phyloP scores from a whole-genome alignment of 1,284 basidiomycete genomes.

The Apiotrichum brassicae region DNA sequence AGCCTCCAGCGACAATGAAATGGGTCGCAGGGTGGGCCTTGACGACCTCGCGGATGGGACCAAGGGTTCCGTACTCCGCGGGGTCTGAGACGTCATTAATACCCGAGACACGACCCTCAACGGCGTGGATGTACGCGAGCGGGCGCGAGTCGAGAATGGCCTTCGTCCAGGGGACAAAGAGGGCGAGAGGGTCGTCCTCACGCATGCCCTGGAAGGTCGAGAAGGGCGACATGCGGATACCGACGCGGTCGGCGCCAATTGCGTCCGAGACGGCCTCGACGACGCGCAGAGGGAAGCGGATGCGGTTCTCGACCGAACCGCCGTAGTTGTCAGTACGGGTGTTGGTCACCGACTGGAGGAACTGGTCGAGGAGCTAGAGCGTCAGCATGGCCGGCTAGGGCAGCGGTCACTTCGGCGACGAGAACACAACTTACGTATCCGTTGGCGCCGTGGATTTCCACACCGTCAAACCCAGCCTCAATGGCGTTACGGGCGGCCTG shows the following conservation, averaged over 20 bases:
- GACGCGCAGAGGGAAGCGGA: slow-evolving; percentile 53
- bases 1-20: slow-evolving; percentile 54
- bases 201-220: slow-evolving; percentile 48
- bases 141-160: slow-evolving; percentile 48
- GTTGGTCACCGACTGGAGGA: slow-evolving; percentile 53
- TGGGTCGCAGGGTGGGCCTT: neutral
- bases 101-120: slow-evolving; percentile 49
- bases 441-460: slow-evolving; percentile 52
- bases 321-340: slow-evolving; percentile 58
- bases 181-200: slow-evolving; percentile 49
- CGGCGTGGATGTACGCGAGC: slow-evolving; percentile 57
- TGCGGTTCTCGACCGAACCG: slow-evolving; percentile 55
- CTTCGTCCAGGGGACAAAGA: slow-evolving; percentile 33
- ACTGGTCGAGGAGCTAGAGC: slow-evolving; percentile 50
- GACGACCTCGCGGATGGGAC: neutral
- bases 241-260: slow-evolving; percentile 52
- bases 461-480: slow-evolving; percentile 60
- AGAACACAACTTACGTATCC: slow-evolving; percentile 11
- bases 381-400: neutral
- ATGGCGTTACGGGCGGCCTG: slow-evolving; percentile 53
- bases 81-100: slow-evolving; percentile 16
- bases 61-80: slow-evolving; percentile 15
- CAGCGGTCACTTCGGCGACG: neutral
- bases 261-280: slow-evolving; percentile 50
- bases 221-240: slow-evolving; percentile 55